phyloP scores from a whole-genome alignment of 805 yeast genomes.

The Candida coleopterorum region DNA sequence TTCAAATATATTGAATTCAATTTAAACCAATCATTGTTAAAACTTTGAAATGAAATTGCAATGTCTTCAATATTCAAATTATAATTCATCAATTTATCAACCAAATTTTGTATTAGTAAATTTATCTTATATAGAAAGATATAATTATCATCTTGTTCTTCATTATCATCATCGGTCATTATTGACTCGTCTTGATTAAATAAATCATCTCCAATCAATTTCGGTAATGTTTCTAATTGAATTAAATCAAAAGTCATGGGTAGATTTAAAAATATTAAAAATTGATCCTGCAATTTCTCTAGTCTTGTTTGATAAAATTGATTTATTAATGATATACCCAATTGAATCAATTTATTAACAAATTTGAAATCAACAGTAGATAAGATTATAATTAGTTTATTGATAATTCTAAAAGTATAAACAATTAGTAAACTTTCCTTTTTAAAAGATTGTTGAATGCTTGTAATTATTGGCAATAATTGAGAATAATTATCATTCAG shows the following conservation, averaged over 20 bases:
- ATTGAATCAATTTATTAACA: constrained; percentile 31
- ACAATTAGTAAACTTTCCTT: constrained; percentile 23
- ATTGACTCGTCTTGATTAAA: constrained; percentile 5
- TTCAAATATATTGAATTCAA: constrained; percentile 20
- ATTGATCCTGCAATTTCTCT: constrained; percentile 39
- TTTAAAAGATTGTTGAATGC: constrained; percentile 13
- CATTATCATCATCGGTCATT: constrained; percentile 3
- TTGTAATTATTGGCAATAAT: constrained; percentile 15
- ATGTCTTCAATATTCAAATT: constrained; percentile 7
- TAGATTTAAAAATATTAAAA: constrained; percentile 43
- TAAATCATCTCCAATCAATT: constrained; percentile 17
- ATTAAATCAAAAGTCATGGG: constrained; percentile 35
- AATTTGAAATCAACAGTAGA: constrained; percentile 36
- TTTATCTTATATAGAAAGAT: constrained; percentile 17
- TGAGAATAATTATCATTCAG: constrained; percentile 15
- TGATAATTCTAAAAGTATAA: constrained; percentile 37
- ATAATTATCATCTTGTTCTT: constrained; percentile 5
- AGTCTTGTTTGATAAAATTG: constrained; percentile 37
- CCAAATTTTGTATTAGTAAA: constrained; percentile 19
- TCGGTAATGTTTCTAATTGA: constrained; percentile 19
- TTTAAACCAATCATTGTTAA: constrained; percentile 18
- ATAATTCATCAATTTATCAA: constrained; percentile 13
- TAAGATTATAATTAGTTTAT: constrained; percentile 38
- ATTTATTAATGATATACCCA: constrained; percentile 34
- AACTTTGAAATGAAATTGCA: neutral